These are phyloP conservation scores for Jamesozyma lodderae DNA, from an alignment of 805 yeast genomes.

Conservation along the genomic window DNA sequence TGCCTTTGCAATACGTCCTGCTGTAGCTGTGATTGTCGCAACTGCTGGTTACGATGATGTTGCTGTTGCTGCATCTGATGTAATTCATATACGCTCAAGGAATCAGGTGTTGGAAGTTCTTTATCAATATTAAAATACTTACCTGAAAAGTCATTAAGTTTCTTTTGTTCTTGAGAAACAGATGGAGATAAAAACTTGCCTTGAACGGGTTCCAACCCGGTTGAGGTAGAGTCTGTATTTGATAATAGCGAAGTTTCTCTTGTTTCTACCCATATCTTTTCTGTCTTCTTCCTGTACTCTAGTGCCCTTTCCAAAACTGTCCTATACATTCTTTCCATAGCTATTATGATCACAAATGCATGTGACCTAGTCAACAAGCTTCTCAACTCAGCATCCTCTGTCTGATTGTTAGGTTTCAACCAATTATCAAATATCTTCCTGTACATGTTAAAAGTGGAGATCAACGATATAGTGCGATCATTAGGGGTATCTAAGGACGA, in stretches of 20 bases:
- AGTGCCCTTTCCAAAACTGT: conserved; percentile 15
- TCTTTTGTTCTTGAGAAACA: no score
- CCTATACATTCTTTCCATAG: conserved; percentile 12
- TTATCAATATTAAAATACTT: no score
- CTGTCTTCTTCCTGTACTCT: conserved; percentile 15
- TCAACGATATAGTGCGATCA: conserved; percentile 6
- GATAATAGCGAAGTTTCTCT: no score
- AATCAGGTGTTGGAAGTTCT: no score
- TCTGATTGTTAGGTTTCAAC: conserved; percentile 3
- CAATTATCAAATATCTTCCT: conserved; percentile 9
- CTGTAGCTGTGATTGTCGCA: no score
- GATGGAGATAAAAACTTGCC: no score
- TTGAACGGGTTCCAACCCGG: no score
- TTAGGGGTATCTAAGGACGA: conserved; percentile 5
- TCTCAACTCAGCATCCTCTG: conserved; percentile 2
- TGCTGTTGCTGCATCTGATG: background rate
- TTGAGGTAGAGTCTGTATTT: no score
- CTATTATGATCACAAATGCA: conserved; percentile 5
- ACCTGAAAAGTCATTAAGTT: no score
- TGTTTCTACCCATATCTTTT: conserved; percentile 8
- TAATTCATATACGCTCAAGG: background rate
- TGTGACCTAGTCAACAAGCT: conserved; percentile 8
- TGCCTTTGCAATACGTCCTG: background rate
- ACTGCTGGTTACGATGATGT: background rate
- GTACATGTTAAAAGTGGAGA: conserved; percentile 8